Conservation (phyloP, 495 filamentous ascomycete genomes). For the Talaromyces trachyspermus region DNA sequence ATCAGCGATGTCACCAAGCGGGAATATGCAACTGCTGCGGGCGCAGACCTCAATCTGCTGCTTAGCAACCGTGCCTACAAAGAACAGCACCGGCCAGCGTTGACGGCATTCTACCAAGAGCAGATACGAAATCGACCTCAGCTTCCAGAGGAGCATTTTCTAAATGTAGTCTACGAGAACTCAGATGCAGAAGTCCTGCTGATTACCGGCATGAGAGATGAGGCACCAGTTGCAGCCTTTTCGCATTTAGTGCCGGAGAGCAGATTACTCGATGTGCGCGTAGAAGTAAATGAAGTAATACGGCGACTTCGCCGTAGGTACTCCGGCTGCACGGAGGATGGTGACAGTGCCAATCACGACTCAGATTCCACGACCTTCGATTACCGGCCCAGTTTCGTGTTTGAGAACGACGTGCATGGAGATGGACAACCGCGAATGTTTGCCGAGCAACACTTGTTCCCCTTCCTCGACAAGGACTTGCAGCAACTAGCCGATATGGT, state of each 20-base stretch:
- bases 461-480: conserved; percentile 42
- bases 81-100: conserved; percentile 49
- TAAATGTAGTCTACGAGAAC: conserved; percentile 35
- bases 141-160: conserved; percentile 50
- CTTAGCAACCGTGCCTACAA: conserved; percentile 51
- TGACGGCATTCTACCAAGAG: conserved; percentile 47
- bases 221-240: conserved; percentile 47
- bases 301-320: conserved; percentile 32
- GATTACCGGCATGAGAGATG: conserved; percentile 61
- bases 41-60: conserved; percentile 43
- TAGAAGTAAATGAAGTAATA: conserved; percentile 39
- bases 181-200: conserved; percentile 49
- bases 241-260: conserved; percentile 51
- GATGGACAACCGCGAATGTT: conserved; percentile 32
- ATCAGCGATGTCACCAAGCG: conserved; percentile 55
- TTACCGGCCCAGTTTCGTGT: conserved; percentile 41
- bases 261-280: conserved; percentile 46
- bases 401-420: conserved; percentile 42
- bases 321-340: conserved; percentile 16
- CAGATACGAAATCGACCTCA: conserved; percentile 39
- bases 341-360: conserved; percentile 19
- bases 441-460: conserved; percentile 40
- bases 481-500: conserved; percentile 47
- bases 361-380: conserved; percentile 24
- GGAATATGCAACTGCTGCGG: conserved; percentile 49